A percentile compares a stretch with the other conserved stretches of the same genome.
Evolutionary conservation across 2,329 filamentous ascomycete species (phyloP).

Genomic region (Nemania sp.): DNA sequence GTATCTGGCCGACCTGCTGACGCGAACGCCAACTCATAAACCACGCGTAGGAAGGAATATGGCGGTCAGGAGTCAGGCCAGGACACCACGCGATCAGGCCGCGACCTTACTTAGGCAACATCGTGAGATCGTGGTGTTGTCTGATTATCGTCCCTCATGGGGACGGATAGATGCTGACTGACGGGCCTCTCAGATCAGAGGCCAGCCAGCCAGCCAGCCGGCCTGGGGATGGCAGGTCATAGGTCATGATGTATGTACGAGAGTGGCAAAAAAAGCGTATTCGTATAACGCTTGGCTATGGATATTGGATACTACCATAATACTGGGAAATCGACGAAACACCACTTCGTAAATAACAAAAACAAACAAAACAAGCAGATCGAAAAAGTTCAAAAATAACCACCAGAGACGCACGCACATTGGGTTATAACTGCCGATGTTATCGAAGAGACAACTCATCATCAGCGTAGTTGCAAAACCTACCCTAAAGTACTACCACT

Average conservation of each 20-base stretch:
- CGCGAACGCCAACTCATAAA: slow-evolving; percentile 13
- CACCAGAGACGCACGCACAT: too few species aligned
- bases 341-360: slow-evolving; percentile 14
- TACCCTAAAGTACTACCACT: slow-evolving; percentile 7
- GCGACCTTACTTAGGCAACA: background rate
- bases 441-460: slow-evolving; percentile 21
- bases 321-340: background rate
- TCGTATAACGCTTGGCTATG: slow-evolving; percentile 3
- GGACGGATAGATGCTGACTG: too few species aligned
- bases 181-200: background rate
- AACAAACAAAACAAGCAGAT: slow-evolving; percentile 4
- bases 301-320: background rate
- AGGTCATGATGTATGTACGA: too few species aligned
- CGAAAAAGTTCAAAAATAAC: too few species aligned
- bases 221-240: too few species aligned
- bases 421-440: too few species aligned
- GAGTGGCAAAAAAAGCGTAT: slow-evolving; percentile 4
- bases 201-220: too few species aligned
- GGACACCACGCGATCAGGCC: slow-evolving; percentile 3
- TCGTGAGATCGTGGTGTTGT: slow-evolving; percentile 1
- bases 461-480: slow-evolving; percentile 9
- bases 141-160: too few species aligned
- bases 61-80: background rate
- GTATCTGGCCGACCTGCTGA: slow-evolving; percentile 14
- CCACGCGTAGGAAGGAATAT: background rate